Conservation (phyloP, 2,329 filamentous ascomycete genomes). For the Colletotrichum australisinense region DNA sequence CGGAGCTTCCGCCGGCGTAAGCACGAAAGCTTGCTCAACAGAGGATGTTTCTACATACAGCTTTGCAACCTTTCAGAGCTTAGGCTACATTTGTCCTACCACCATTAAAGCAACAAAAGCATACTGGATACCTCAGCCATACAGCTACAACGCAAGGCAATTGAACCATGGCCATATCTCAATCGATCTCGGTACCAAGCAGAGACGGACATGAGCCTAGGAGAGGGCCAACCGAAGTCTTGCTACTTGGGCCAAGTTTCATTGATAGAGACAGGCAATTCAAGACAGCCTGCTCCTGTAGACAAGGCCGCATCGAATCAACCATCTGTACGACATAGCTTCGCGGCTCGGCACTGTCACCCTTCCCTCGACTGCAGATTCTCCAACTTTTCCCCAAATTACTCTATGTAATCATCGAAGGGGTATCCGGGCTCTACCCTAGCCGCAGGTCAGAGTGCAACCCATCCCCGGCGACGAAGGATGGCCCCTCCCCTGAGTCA, state of each 20-base stretch:
- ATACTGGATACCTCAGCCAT: not conserved
- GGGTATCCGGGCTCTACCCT: slow-evolving; percentile 15
- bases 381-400: slow-evolving; percentile 36
- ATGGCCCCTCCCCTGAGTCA: slow-evolving; percentile 6
- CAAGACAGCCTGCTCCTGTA: slow-evolving; percentile 16
- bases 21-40: slow-evolving; percentile 14
- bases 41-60: not conserved
- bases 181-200: no score
- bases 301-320: slow-evolving; percentile 10
- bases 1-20: slow-evolving; percentile 21
- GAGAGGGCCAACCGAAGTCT: not conserved
- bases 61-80: slow-evolving; percentile 4
- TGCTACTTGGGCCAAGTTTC: slow-evolving; percentile 3
- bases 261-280: slow-evolving; percentile 9
- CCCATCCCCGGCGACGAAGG: slow-evolving; percentile 13
- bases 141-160: not conserved
- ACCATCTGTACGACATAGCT: slow-evolving; percentile 27
- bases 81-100: not conserved
- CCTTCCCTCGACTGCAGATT: slow-evolving; percentile 21
- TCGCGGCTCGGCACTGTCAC: slow-evolving; percentile 26
- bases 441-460: slow-evolving; percentile 27
- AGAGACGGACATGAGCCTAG: no score
- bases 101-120: not conserved
- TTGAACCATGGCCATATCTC: not conserved
- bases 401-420: slow-evolving; percentile 12